Evolutionary conservation across 2,329 filamentous ascomycete genomes (phyloP).

Genomic region (Phialophora macrospora): DNA sequence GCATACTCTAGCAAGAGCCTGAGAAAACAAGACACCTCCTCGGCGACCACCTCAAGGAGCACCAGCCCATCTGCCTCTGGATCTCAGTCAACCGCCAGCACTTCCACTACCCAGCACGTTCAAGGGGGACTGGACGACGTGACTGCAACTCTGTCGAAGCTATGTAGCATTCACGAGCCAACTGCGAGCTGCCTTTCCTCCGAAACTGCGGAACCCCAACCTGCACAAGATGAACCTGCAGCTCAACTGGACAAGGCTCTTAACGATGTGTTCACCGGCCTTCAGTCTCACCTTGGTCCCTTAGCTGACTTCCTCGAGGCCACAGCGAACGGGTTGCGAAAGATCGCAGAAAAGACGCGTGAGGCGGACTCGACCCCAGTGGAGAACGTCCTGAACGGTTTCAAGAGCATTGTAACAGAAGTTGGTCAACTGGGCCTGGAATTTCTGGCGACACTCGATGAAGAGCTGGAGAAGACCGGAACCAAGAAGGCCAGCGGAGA

Average conservation of each 20-base stretch:
- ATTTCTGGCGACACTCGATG: constrained; percentile 24
- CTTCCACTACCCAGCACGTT: background rate
- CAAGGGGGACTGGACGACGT: background rate
- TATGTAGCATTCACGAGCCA: background rate
- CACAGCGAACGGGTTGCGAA: constrained; percentile 45
- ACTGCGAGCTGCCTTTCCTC: background rate
- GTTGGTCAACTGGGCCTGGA: constrained; percentile 42
- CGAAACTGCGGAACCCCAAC: background rate
- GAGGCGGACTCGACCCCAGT: constrained; percentile 46
- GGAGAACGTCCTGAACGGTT: constrained; percentile 46
- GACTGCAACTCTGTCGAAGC: background rate
- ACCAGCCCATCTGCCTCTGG: background rate
- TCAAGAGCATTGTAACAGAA: constrained; percentile 50
- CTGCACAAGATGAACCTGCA: constrained; percentile 45
- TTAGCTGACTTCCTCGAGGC: constrained; percentile 47
- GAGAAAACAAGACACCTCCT: background rate
- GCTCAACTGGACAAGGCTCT: constrained; percentile 46
- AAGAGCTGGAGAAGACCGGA: constrained; percentile 20
- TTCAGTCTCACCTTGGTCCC: constrained; percentile 47
- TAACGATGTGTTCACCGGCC: constrained; percentile 44
- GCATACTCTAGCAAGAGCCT: constrained; percentile 34
- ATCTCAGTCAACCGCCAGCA: background rate
- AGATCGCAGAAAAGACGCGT: constrained; percentile 46
- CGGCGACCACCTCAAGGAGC: background rate
- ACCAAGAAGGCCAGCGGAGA: background rate